Evolutionary conservation across 2,329 filamentous ascomycete species (phyloP).

Genomic region (Ilyonectria robusta): DNA sequence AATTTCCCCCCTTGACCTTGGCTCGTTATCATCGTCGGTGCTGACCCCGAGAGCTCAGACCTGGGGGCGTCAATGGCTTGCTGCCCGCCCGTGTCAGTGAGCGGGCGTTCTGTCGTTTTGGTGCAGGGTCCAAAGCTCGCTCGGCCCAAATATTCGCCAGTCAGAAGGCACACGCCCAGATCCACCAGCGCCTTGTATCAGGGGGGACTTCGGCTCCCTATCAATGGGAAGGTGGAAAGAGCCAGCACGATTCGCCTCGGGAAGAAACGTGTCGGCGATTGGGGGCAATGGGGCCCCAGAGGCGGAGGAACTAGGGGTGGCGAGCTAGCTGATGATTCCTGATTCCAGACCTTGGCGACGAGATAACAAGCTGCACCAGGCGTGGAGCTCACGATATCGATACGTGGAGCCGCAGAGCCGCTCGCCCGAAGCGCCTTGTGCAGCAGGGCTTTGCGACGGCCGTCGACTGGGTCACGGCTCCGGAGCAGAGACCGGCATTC

Average conservation of each 20-base stretch:
- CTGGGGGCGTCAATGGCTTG: conserved; percentile 19
- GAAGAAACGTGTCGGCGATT: conserved; percentile 33
- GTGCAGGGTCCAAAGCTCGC: conserved; percentile 27
- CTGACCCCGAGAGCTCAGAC: conserved; percentile 9
- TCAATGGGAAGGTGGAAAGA: conserved; percentile 21
- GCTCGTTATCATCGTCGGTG: conserved; percentile 15
- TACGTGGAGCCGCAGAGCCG: conserved; percentile 41
- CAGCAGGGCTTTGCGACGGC: conserved; percentile 12
- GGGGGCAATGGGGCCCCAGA: conserved; percentile 15
- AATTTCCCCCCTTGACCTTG: conserved; percentile 22
- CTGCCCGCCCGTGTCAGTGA: conserved; percentile 19
- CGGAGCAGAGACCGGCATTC: conserved; percentile 31
- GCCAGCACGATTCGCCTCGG: conserved; percentile 28
- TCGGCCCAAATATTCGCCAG: conserved; percentile 6
- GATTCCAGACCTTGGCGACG: conserved; percentile 13
- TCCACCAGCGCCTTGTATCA: conserved; percentile 7
- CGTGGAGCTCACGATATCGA: conserved; percentile 26
- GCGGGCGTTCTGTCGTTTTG: conserved; percentile 24
- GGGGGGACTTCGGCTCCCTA: conserved; percentile 11
- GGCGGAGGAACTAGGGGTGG: conserved; percentile 22
- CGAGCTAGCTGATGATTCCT: conserved; percentile 21
- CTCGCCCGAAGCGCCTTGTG: conserved; percentile 38
- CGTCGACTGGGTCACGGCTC: conserved; percentile 14
- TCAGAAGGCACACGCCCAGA: conserved; percentile 17
- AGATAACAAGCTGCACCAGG: conserved; percentile 35